A percentile compares a stretch with the other conserved stretches of the same genome.
Conservation (phyloP, 2,329 filamentous ascomycete species). For the Talaromyces amestolkiae region DNA sequence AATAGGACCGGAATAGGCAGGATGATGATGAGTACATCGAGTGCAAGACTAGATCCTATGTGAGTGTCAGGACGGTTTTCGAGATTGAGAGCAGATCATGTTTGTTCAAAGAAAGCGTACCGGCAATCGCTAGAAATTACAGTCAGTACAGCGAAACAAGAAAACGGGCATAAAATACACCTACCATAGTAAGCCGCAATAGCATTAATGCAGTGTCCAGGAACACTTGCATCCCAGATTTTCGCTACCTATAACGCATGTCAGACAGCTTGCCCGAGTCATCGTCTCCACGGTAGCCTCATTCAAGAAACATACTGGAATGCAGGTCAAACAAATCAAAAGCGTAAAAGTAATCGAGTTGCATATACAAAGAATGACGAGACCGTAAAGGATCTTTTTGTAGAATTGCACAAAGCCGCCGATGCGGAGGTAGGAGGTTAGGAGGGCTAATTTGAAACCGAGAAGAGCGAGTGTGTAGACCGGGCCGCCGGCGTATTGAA, state of each 20-base stretch:
- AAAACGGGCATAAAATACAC: constrained; percentile 16
- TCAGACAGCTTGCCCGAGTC: constrained; percentile 16
- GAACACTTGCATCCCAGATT: constrained; percentile 45
- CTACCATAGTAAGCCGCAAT: constrained; percentile 48
- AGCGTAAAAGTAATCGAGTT: constrained; percentile 41
- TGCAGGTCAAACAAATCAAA: constrained; percentile 28
- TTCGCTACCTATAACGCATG: constrained; percentile 30
- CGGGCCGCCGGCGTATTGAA: constrained; percentile 31
- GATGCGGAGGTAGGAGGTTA: constrained; percentile 50
- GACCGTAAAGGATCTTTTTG: constrained; percentile 32
- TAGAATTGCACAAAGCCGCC: constrained; percentile 40
- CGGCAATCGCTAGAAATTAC: neutral
- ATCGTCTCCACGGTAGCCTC: neutral
- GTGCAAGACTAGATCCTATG: neutral
- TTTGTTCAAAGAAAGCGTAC: neutral
- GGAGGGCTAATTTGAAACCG: constrained; percentile 49
- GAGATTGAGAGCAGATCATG: neutral
- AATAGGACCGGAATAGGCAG: neutral
- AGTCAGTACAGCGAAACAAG: neutral
- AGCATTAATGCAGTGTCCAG: constrained; percentile 40
- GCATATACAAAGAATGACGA: constrained; percentile 36
- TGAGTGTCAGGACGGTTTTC: neutral
- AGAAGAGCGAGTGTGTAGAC: constrained; percentile 35
- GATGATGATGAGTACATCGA: constrained; percentile 6
- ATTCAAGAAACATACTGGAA: constrained; percentile 23